Percentiles rank a stretch among this genome's conserved stretches.
phyloP scores from a whole-genome alignment of 2,329 filamentous ascomycete genomes.

The Colletotrichum cuscutae region DNA sequence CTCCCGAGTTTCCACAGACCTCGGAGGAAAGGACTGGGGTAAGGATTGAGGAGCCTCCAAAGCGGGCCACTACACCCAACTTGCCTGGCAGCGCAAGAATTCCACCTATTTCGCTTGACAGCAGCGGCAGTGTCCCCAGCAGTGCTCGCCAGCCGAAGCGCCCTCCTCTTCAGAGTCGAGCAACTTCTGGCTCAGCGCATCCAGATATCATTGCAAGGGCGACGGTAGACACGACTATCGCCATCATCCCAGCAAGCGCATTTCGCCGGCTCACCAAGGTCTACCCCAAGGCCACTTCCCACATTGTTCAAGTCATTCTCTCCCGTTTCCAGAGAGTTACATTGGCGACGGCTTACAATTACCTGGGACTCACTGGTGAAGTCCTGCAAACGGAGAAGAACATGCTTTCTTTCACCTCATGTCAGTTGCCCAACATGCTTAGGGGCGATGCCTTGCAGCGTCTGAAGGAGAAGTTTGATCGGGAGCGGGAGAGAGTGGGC shows the following conservation, averaged over 20 bases:
- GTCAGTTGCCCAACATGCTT: slow-evolving; percentile 90
- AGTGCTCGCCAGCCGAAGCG: slow-evolving; percentile 41
- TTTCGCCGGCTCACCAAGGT: slow-evolving; percentile 92
- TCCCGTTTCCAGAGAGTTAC: slow-evolving; percentile 95
- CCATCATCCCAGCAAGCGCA: slow-evolving; percentile 96
- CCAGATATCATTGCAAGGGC: slow-evolving; percentile 97
- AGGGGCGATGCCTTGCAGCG: slow-evolving; percentile 84
- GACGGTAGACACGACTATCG: slow-evolving; percentile 96
- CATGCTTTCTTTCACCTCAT: slow-evolving; percentile 92
- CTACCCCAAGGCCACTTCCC: slow-evolving; percentile 95
- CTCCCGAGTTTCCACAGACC: slow-evolving; percentile 16
- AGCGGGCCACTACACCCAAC: slow-evolving; percentile 19
- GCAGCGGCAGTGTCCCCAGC: neutral
- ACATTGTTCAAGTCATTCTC: slow-evolving; percentile 97
- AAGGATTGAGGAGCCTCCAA: slow-evolving; percentile 25
- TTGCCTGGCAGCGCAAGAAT: slow-evolving; percentile 59
- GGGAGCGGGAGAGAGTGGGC: slow-evolving; percentile 84
- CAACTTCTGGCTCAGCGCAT: slow-evolving; percentile 80
- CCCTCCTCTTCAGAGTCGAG: slow-evolving; percentile 54
- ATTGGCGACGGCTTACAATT: slow-evolving; percentile 92
- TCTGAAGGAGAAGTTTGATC: slow-evolving; percentile 91
- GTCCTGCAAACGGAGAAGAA: slow-evolving; percentile 92
- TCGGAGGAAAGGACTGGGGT: slow-evolving; percentile 15
- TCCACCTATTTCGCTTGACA: slow-evolving; percentile 75
- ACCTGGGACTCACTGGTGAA: slow-evolving; percentile 90